These are phyloP conservation scores for Triadica sebifera DNA, from an alignment of 345 rosid genomes.

Conservation along the genomic window DNA sequence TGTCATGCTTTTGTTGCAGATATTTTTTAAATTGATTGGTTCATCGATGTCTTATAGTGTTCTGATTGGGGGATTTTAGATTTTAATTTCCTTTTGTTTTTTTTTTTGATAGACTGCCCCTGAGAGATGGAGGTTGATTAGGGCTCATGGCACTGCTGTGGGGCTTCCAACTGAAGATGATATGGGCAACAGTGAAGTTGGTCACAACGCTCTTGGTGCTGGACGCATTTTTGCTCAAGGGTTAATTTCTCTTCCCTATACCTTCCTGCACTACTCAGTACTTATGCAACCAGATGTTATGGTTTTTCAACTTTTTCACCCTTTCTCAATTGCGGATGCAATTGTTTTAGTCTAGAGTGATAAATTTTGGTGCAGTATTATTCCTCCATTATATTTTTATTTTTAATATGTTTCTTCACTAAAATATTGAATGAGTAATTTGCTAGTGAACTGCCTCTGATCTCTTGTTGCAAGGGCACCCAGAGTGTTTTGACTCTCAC, in stretches of 20 bases:
- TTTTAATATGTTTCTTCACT: no score
- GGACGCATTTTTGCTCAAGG: conserved; percentile 96
- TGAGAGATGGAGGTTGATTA: conserved; percentile 78
- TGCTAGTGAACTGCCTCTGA: no score
- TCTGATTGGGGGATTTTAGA: not conserved
- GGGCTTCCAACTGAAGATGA: conserved; percentile 97
- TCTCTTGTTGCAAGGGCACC: no score
- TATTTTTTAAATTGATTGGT: not conserved
- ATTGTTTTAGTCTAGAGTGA: no score
- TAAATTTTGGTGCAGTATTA: no score
- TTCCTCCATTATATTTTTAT: no score
- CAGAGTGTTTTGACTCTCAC: no score
- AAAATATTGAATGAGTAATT: no score
- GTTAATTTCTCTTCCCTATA: conserved; percentile 25
- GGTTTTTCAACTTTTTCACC: no score
- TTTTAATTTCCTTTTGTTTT: not conserved
- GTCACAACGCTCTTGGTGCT: conserved; percentile 98
- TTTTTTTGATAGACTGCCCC: conserved; percentile 78
- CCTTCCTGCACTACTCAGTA: not conserved
- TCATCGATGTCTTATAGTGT: no score
- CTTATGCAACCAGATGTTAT: no score
- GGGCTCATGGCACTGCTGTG: conserved; percentile 88
- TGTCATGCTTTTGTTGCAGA: not conserved
- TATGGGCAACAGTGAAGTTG: conserved; percentile 99
- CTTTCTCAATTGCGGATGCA: no score